Base-by-base conservation (phyloP, 2,329 filamentous ascomycete species). In the Huntiella abstrusa region DNA sequence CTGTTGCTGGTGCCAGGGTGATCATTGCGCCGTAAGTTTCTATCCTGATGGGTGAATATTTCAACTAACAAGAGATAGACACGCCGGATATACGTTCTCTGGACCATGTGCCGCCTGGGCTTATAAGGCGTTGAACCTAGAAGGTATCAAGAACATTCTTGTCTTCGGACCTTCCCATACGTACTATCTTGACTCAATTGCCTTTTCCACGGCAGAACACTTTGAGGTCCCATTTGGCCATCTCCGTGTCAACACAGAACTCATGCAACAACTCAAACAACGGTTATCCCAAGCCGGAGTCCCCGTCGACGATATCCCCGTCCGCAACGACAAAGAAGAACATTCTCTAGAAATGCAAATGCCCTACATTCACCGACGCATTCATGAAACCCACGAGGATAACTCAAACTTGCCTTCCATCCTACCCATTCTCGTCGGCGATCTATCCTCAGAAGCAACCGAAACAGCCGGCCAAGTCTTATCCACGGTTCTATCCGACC, bases 271-370 rank as follows among this genome's bases (percentile, higher is more conserved):
- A 51, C 62, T 84, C 13, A 57, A 67, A 43, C 55, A 60, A 2
- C 57, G 53, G 0, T 52, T 84, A 13, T 57, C 67, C 45, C 55
- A 60, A 2, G 58, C 53, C 0, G 52, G 53, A 1, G 42, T 45
- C 1, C 59, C 66, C 53, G 48, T 51, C 13, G 65, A 69, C 45
- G n/a, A 33, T 3, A 91, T 95, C 67, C 74, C 71, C 1, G 62
- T 60, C 13, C 56, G 65, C 3, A 67, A 76, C 4, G 91, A 98
- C 56, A 73, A 85, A 51, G 71, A 73, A 4, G 91, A 98, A 62
- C 91, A 98, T 62, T 94, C 84, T 44, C 71, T 96, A 1, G 91
- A 98, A 65, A 93, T 98, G 81, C 91, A 98, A 55, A 69, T 96
- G 6, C 88, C 91, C 0, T 95, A 92, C 57, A 80, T 96, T 52